These are phyloP conservation scores for Lindgomyces ingoldianus DNA, from an alignment of 495 filamentous ascomycete genomes.

Conservation along the genomic window DNA sequence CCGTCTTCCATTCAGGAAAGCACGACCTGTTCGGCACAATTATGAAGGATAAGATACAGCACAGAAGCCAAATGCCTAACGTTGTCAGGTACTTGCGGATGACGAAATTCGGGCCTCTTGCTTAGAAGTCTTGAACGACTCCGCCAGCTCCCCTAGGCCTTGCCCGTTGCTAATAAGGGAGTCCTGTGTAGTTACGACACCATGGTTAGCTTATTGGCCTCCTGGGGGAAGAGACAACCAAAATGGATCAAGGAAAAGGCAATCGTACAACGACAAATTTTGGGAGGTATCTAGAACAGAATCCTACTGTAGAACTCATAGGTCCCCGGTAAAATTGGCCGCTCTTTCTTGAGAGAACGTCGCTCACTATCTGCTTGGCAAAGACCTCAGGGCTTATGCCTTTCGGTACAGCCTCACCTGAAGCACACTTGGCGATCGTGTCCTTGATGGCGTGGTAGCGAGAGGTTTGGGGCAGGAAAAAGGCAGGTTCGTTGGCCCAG, in stretches of 20 bases:
- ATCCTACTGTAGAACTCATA: background rate
- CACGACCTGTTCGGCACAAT: no score
- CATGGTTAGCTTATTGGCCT: background rate
- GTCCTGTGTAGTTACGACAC: background rate
- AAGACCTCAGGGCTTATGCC: background rate
- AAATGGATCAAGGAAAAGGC: background rate
- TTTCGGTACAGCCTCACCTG: background rate
- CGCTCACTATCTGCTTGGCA: background rate
- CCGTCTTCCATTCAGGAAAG: no score
- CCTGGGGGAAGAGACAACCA: background rate
- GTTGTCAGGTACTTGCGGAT: no score
- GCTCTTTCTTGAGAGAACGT: background rate
- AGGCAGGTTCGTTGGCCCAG: background rate
- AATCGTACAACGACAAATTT: background rate
- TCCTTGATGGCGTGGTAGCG: conserved; percentile 5
- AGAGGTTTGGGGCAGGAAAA: background rate
- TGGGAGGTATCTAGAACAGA: background rate
- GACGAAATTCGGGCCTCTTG: no score
- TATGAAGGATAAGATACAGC: no score
- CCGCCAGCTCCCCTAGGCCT: background rate
- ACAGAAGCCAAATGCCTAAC: no score
- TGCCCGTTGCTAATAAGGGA: background rate
- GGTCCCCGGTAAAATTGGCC: background rate
- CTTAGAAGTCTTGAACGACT: background rate
- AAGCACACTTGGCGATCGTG: conserved; percentile 1